These are phyloP conservation scores for Fabrea salina DNA, from an alignment of 169 alveolate genomes.

Conservation along the genomic window DNA sequence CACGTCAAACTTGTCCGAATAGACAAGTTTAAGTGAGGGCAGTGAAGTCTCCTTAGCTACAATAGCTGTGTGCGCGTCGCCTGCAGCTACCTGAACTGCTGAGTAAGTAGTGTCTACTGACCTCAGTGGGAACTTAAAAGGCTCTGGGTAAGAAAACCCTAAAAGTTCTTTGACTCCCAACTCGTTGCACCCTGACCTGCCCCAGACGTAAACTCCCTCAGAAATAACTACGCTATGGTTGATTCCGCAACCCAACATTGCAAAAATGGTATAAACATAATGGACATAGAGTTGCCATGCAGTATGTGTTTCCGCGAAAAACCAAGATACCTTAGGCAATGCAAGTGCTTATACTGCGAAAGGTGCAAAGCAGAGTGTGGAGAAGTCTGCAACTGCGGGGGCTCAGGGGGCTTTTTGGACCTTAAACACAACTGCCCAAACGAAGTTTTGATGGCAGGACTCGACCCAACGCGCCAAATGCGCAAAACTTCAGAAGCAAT, in stretches of 20 bases:
- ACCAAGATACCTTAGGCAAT: slow-evolving; percentile 5
- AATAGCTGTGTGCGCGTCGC: slow-evolving; percentile 28
- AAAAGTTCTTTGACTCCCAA: slow-evolving; percentile 29
- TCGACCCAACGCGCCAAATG: not conserved
- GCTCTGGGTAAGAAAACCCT: not conserved
- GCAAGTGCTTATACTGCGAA: slow-evolving; percentile 9
- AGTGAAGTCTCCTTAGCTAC: slow-evolving; percentile 1
- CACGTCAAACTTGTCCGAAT: not conserved
- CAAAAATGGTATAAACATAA: not conserved
- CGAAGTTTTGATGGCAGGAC: not conserved
- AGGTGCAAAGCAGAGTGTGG: not conserved
- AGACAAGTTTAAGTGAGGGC: slow-evolving; percentile 17
- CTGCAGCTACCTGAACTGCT: slow-evolving; percentile 27
- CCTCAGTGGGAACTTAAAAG: not conserved
- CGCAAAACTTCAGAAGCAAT: not conserved
- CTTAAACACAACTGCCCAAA: not conserved
- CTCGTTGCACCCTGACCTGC: slow-evolving; percentile 20
- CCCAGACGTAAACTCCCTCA: slow-evolving; percentile 26
- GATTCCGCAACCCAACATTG: slow-evolving; percentile 27
- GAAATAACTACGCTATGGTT: slow-evolving; percentile 17
- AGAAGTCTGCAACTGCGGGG: slow-evolving; percentile 15
- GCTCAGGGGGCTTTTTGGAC: not conserved
- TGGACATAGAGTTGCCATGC: too few relatives aligned
- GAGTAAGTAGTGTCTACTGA: not conserved
- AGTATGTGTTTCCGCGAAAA: not conserved